phyloP scores from a whole-genome alignment of 2,329 filamentous ascomycete genomes.

The Kalmusia sp. region DNA sequence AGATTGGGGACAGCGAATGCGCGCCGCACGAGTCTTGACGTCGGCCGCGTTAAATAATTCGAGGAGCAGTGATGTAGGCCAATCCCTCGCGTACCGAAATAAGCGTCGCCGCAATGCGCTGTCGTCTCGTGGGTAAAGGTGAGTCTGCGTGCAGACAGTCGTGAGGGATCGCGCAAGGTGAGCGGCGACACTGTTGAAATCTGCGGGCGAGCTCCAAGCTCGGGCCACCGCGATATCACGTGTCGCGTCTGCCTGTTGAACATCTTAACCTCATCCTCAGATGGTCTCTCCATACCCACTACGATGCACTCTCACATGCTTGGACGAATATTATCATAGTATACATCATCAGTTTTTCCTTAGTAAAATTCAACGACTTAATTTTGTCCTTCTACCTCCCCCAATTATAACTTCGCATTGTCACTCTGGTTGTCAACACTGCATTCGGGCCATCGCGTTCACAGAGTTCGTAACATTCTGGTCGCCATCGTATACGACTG shows the following conservation, averaged over 20 bases:
- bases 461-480: too few species aligned
- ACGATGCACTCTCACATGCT: too few species aligned
- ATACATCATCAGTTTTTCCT: too few species aligned
- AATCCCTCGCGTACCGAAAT: neutral
- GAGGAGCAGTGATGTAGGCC: neutral
- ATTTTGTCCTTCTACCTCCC: too few species aligned
- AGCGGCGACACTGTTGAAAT: constrained; percentile 12
- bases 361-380: too few species aligned
- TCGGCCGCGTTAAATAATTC: neutral
- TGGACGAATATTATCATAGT: too few species aligned
- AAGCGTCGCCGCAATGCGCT: constrained; percentile 1
- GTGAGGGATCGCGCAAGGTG: constrained; percentile 6
- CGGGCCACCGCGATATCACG: constrained; percentile 5
- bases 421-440: too few species aligned
- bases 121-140: neutral
- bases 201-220: constrained; percentile 2
- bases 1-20: neutral
- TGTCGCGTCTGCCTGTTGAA: neutral
- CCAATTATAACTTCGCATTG: too few species aligned
- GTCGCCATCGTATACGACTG: too few species aligned
- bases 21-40: neutral
- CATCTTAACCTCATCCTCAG: neutral
- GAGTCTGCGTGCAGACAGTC: neutral
- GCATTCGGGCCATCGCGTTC: too few species aligned
- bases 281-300: too few species aligned